Evolutionary conservation across 352 stramenopile genomes (phyloP).

Genomic region (Globisporangium splendens): DNA sequence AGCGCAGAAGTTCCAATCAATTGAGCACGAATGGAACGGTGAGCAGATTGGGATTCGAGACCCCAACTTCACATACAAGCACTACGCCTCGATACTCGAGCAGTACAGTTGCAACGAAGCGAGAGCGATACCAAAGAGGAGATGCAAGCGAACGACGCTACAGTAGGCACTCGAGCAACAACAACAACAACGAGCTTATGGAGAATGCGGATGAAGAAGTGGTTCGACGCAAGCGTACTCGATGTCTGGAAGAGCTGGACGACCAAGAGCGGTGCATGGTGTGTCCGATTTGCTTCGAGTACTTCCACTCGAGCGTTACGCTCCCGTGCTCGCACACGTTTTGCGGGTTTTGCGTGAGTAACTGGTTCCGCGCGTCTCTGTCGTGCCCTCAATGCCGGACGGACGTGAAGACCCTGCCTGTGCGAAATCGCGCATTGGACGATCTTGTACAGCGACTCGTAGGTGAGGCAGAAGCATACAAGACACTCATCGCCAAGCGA

Average conservation of each 20-base stretch:
- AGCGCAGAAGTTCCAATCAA: no score
- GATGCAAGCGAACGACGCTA: constrained; percentile 8
- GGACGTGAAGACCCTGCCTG: constrained; percentile 55
- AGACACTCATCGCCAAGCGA: constrained; percentile 34
- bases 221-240: constrained; percentile 15
- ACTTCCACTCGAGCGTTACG: constrained; percentile 72
- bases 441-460: constrained; percentile 69
- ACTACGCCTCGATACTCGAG: background rate
- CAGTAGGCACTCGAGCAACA: background rate
- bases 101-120: constrained; percentile 18
- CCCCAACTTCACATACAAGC: constrained; percentile 8
- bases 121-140: constrained; percentile 19
- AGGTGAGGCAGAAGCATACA: constrained; percentile 60
- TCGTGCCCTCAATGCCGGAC: constrained; percentile 77
- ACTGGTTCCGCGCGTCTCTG: constrained; percentile 74
- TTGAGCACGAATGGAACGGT: no score
- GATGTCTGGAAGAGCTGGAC: constrained; percentile 17
- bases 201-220: constrained; percentile 8
- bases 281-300: constrained; percentile 81
- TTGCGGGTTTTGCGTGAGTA: constrained; percentile 71
- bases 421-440: constrained; percentile 79
- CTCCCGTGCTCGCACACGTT: constrained; percentile 84
- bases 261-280: constrained; percentile 73
- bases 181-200: constrained; percentile 10
- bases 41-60: constrained; percentile 11